Evolutionary conservation across 163 green algal species (phyloP), one percentile per base, ranked within the genome.

Genomic region (Scenedesmus sp.): DNA sequence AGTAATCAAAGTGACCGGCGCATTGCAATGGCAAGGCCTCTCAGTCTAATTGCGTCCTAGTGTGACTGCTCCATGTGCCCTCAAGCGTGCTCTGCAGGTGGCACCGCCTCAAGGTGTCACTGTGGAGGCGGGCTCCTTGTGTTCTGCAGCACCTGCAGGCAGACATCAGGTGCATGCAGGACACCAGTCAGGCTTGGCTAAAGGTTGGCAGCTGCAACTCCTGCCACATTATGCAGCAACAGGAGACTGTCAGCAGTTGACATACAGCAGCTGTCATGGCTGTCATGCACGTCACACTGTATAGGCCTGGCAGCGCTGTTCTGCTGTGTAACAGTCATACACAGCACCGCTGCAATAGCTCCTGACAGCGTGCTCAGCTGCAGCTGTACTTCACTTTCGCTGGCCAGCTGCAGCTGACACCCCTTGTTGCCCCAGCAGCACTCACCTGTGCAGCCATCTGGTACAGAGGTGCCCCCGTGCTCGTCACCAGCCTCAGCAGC

Each of bases 401-500:
- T 15, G 16, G 66, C 66, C 8, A 18, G 15, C 66, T 76, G 66
- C 15, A 18, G 1, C 66, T 34, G 6, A 34, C 3, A 26, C 2
- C 66, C 66, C 52, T 7, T 52, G 4, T 5, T n/a, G 4, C 20
- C 52, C 15, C 23, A 46, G 10, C 23, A 46, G 23, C 70, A 52
- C 70, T 13, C 20, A 79, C 70, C 70, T 79, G 70, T 34, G 70
- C 70, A 52, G 70, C 70, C 70, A 79, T 79, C 23, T 79, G 70
- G 7, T 79, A 79, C 70, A 79, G 13, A 52, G 70, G 70, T 1
- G 70, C 70, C 4, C 70, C 70, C 10, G 70, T 79, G 70, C 70
- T 79, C 23, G 70, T 79, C 70, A 79, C 70, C 70, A 79, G 70
- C 70, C 70, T 79, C 6, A 79, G 70, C 70, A 79, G 70, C 23